Percentiles rank a stretch among this genome's conserved stretches.
Conservation (phyloP, 208 protist species). For the Histomonas meleagridis region DNA sequence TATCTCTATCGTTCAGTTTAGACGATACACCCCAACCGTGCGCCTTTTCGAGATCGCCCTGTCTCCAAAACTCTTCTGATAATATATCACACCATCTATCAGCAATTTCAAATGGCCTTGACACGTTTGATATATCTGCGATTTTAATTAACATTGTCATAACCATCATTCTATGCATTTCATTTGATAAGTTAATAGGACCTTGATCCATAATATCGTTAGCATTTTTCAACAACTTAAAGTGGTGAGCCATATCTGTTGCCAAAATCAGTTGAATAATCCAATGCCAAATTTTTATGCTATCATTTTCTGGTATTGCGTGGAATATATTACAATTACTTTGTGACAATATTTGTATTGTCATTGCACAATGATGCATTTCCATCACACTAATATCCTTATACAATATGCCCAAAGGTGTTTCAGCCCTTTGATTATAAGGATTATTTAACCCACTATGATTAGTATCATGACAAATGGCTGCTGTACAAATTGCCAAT, state of each 20-base stretch:
- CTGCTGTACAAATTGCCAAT: slow-evolving; percentile 67
- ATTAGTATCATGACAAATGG: slow-evolving; percentile 82
- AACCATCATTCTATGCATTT: not conserved
- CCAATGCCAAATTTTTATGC: not conserved
- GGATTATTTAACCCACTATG: slow-evolving; percentile 86
- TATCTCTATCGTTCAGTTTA: not conserved
- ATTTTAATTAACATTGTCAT: not conserved
- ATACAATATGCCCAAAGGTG: slow-evolving; percentile 66
- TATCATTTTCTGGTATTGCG: slow-evolving; percentile 23
- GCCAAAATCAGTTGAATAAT: not conserved
- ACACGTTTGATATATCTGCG: slow-evolving; percentile 14
- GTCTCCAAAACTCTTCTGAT: not conserved
- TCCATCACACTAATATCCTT: slow-evolving; percentile 58
- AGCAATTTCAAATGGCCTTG: not conserved
- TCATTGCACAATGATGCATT: slow-evolving; percentile 52
- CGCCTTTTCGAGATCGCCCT: not conserved
- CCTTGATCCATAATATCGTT: not conserved
- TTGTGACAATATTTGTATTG: slow-evolving; percentile 36
- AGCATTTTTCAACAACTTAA: not conserved
- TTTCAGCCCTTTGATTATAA: slow-evolving; percentile 71
- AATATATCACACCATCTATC: slow-evolving; percentile 22
- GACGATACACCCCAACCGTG: not conserved
- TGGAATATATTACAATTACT: slow-evolving; percentile 45
- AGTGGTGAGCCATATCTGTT: slow-evolving; percentile 30
- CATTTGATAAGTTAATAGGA: too few relatives aligned